Percentiles rank a stretch among this genome's conserved stretches.
These are phyloP conservation scores for Blastocystis sp. DNA, from an alignment of 352 stramenopile genomes.

Conservation along the genomic window DNA sequence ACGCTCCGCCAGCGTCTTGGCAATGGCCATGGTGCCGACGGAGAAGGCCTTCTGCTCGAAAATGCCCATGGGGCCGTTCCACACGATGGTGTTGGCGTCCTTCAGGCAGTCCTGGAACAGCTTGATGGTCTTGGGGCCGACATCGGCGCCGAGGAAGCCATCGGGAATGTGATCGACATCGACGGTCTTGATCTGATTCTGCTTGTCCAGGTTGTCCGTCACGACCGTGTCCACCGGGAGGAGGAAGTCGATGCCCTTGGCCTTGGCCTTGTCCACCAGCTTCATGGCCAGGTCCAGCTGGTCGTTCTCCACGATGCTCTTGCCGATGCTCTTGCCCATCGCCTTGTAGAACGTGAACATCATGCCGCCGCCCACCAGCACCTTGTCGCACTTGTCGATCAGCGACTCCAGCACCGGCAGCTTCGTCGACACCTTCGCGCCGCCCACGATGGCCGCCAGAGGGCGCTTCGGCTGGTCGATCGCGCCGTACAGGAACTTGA, in stretches of 20 bases:
- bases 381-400: slow-evolving; percentile 96
- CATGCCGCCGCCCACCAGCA: slow-evolving; percentile 98
- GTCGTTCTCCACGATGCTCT: slow-evolving; percentile 87
- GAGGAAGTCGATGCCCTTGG: slow-evolving; percentile 93
- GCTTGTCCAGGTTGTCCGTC: slow-evolving; percentile 88
- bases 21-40: slow-evolving; percentile 73
- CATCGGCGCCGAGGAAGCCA: slow-evolving; percentile 96
- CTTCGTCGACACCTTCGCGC: slow-evolving; percentile 98
- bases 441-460: slow-evolving; percentile 95
- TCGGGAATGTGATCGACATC: slow-evolving; percentile 86
- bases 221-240: slow-evolving; percentile 95
- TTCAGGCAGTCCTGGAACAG: slow-evolving; percentile 79
- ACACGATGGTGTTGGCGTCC: slow-evolving; percentile 90
- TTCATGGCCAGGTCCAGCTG: slow-evolving; percentile 79
- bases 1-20: slow-evolving; percentile 83
- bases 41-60: slow-evolving; percentile 98
- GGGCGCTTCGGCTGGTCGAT: slow-evolving; percentile 91
- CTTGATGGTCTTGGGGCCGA: slow-evolving; percentile 87
- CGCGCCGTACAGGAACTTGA: slow-evolving; percentile 98
- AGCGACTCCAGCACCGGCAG: slow-evolving; percentile 98
- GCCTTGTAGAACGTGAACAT: slow-evolving; percentile 99
- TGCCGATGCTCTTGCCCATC: slow-evolving; percentile 90
- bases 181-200: slow-evolving; percentile 81
- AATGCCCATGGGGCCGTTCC: slow-evolving; percentile 99
- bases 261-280: slow-evolving; percentile 93